Evolutionary conservation across 257 asterid species (phyloP), one percentile per base, ranked within the genome.

Genomic region (Mentha longifolia): DNA sequence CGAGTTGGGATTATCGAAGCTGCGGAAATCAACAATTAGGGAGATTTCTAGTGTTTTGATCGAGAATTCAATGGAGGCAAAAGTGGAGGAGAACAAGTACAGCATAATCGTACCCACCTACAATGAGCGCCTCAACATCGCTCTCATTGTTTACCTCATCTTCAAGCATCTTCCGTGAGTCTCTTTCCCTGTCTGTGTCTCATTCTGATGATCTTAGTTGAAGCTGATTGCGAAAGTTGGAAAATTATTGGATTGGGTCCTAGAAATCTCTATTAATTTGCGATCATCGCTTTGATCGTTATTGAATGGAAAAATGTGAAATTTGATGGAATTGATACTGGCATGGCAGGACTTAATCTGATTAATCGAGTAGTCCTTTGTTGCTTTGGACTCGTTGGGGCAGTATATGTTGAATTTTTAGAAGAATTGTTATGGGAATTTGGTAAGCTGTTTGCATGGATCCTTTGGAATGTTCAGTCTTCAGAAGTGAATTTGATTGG

Each of bases 71-170:
- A 85, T 79, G 86, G 86, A 79, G 41, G 74, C 79, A 55, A 60
- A 71, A 74, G 79, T 62, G 81, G 85, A 81, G 80, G 76, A 80
- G 88, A 84, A 84, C 81, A 88, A 85, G 81, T 95, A 89, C 76
- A 95, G 98, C 77, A 87, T 95, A 82, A 92, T 95, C 37, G 76
- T 95, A 35, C 99, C 99, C 1, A 95, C 98, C 55, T 95, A 91
- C 88, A 95, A 95, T 45, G 99, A 95, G 79, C 95, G 99, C 72
- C 98, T 92, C 85, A 95, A 95, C 82, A 87, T 95, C 64, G 97
- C 99, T 68, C 93, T 92, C 68, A 74, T 91, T 68, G 75, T 87
- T 78, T 95, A 86, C 84, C 99, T 95, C 72, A 74, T 92, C 64
- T 89, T 92, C 87, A 95, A 95, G 85, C 99, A 95, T 81, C 89